These are phyloP conservation scores for Biscogniauxia mediterranea DNA, from an alignment of 2,329 filamentous ascomycete species.

Conservation along the genomic window DNA sequence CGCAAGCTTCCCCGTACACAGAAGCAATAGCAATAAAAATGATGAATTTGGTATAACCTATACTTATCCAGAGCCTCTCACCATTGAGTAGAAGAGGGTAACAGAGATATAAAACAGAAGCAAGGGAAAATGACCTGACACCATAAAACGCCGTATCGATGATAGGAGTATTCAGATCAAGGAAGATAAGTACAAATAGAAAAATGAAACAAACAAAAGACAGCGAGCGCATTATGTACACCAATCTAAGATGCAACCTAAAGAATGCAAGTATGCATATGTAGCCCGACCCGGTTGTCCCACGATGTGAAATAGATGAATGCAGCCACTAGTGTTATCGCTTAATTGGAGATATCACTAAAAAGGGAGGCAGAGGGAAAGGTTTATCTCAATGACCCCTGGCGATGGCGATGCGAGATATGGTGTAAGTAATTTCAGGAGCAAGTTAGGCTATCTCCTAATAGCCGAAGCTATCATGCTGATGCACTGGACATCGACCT, in stretches of 20 bases:
- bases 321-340: background rate
- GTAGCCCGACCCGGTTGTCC: background rate
- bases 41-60: background rate
- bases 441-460: constrained; percentile 20
- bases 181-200: background rate
- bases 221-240: background rate
- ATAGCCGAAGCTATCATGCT: constrained; percentile 60
- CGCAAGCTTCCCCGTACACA: background rate
- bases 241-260: background rate
- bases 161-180: background rate
- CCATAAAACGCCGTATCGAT: background rate
- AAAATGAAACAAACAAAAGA: background rate
- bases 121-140: background rate
- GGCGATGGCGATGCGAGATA: background rate
- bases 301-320: background rate
- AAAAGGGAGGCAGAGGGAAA: background rate
- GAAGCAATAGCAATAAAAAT: background rate
- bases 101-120: background rate
- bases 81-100: background rate
- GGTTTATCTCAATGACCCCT: background rate
- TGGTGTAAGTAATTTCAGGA: background rate
- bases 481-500: constrained; percentile 64
- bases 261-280: background rate
- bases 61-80: background rate
- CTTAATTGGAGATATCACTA: background rate